Base-by-base conservation (phyloP, 163 green algal species). In the Scenedesmus sp. region DNA sequence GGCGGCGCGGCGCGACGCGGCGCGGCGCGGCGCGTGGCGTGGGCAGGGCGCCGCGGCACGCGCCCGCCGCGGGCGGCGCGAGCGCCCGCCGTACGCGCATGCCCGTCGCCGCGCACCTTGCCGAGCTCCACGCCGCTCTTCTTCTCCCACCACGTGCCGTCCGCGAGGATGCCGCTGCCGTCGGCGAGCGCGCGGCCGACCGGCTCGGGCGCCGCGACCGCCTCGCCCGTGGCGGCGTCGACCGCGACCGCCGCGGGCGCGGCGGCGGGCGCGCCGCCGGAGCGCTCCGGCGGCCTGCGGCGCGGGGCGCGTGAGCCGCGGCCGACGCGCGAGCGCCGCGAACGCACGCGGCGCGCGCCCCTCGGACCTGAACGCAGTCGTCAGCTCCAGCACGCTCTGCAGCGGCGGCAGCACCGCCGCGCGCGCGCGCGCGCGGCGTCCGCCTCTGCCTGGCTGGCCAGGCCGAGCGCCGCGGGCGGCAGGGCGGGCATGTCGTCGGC, bases 301-400 rank as follows among this genome's bases (percentile, higher is more conserved):
- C n/a, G n/a, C n/a, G n/a, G n/a, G n/a, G n/a, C n/a, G n/a, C n/a
- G n/a, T n/a, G n/a, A n/a, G n/a, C n/a, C n/a, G n/a, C n/a, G n/a
- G n/a, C n/a, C n/a, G n/a, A n/a, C n/a, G n/a, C n/a, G n/a, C n/a
- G n/a, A n/a, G n/a, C n/a, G 58, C 58, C 36, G 15, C 15, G n/a
- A 39, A n/a, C 31, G 6, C 47, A 42, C 63, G 60, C 47, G 75
- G 65, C 5, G 90, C 88, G 17, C n/a, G n/a, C n/a, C n/a, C n/a
- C n/a, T n/a, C n/a, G n/a, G 87, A 85, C 54, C 74, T 62, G 17
- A 77, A 83, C 1, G 90, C 90, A 3, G 80, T 73, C 15, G 90
- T 94, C 13, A 94, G 82, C 50, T 94, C 90, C 26, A 92, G 15
- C 28, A 93, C 83, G 1, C 78, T 89, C 81, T 94, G 87, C 48